A percentile compares a stretch with the other conserved stretches of the same genome.
Evolutionary conservation across 441 rosid species (phyloP).

Genomic region (Kokia cookei): DNA sequence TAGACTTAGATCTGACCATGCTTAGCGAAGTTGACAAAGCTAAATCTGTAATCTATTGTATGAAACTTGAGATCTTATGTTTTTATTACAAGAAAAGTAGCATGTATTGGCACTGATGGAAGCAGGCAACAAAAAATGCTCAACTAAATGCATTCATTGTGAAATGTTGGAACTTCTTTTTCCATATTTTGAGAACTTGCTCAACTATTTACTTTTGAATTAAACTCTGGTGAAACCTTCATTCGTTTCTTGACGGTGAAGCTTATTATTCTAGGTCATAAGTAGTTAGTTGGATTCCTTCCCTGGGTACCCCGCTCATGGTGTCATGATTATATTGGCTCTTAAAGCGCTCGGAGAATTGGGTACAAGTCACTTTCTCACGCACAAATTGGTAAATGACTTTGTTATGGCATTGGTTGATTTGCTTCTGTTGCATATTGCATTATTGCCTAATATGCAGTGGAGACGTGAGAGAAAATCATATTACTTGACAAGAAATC

Average conservation of each 20-base stretch:
- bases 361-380: background rate
- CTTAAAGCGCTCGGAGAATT: background rate
- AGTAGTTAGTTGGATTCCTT: no score
- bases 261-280: no score
- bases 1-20: slow-evolving; percentile 17
- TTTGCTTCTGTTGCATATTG: background rate
- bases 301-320: no score
- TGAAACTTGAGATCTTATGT: background rate
- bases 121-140: background rate
- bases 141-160: background rate
- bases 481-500: background rate
- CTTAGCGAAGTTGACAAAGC: background rate
- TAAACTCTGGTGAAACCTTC: background rate
- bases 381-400: background rate
- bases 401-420: background rate
- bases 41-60: background rate
- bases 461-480: background rate
- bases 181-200: background rate
- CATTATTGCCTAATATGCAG: background rate
- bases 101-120: background rate
- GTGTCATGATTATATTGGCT: background rate
- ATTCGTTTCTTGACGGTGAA: background rate
- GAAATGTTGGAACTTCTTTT: background rate
- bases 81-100: background rate
- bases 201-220: background rate